A percentile compares a stretch with the other conserved stretches of the same genome.
Evolutionary conservation across 1,139 yeast species (phyloP).

Genomic region (Candida dubliniensis): DNA sequence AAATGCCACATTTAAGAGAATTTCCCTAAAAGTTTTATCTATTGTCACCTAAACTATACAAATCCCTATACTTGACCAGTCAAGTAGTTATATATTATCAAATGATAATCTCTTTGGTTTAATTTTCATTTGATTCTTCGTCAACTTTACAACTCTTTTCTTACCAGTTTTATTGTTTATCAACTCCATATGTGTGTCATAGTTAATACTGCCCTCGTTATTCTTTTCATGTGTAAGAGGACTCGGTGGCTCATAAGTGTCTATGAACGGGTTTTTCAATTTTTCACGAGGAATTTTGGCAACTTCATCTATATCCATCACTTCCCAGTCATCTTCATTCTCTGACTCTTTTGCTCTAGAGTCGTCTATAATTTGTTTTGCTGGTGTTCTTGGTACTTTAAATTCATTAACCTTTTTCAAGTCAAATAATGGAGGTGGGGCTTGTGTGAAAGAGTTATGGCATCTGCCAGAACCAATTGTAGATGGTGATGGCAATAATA

Average conservation of each 20-base stretch:
- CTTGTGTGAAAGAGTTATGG: background rate
- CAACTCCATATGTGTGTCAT: conserved; percentile 41
- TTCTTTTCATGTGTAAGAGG: background rate
- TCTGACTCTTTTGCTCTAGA: conserved; percentile 25
- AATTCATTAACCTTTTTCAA: conserved; percentile 14
- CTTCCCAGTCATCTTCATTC: conserved; percentile 32
- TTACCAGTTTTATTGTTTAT: conserved; percentile 42
- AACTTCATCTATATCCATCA: conserved; percentile 7
- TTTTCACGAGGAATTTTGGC: conserved; percentile 9
- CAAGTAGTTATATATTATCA: conserved; percentile 7
- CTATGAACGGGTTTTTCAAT: conserved; percentile 15
- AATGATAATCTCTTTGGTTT: conserved; percentile 39
- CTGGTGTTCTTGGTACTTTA: conserved; percentile 30
- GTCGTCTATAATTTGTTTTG: conserved; percentile 31
- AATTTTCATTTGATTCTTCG: conserved; percentile 35
- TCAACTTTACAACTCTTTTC: conserved; percentile 31
- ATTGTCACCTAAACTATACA: background rate
- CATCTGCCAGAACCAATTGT: conserved; percentile 41
- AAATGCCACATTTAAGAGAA: too few species aligned
- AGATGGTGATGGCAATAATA: conserved; percentile 43
- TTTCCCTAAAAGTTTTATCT: background rate
- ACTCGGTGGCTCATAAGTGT: conserved; percentile 1
- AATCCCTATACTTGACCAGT: conserved; percentile 4
- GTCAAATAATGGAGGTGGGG: conserved; percentile 9
- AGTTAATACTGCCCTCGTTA: conserved; percentile 20